phyloP scores from a whole-genome alignment of 306 rosid species.

The Rosa multiflora region DNA sequence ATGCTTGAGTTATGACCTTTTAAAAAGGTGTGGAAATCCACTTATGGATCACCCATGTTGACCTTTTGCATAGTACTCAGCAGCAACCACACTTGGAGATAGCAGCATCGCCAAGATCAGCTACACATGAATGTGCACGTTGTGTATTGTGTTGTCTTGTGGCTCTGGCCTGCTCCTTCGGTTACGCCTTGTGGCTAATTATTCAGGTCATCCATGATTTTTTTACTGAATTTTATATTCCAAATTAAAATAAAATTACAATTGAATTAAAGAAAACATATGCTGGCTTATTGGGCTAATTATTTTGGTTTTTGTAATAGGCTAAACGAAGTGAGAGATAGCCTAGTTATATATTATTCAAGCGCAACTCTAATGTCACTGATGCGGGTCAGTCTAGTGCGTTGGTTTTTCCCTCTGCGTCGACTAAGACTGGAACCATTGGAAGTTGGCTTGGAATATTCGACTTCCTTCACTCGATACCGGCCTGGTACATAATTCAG shows the following conservation, averaged over 20 bases:
- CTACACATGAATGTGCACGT: not conserved
- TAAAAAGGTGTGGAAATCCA: slow-evolving; percentile 49
- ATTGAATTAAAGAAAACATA: not conserved
- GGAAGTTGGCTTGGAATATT: slow-evolving; percentile 68
- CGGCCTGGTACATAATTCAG: slow-evolving; percentile 30
- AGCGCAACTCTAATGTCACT: slow-evolving; percentile 66
- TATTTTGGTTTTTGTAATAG: slow-evolving; percentile 18
- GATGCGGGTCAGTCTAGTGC: slow-evolving; percentile 51
- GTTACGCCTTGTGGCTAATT: slow-evolving; percentile 39
- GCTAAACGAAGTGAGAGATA: slow-evolving; percentile 49
- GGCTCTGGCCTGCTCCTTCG: slow-evolving; percentile 25
- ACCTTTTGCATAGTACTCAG: slow-evolving; percentile 38
- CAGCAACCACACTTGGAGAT: not conserved
- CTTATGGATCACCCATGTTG: slow-evolving; percentile 54
- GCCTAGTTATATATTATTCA: slow-evolving; percentile 44
- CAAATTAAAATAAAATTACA: too few species aligned
- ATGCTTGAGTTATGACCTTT: slow-evolving; percentile 50
- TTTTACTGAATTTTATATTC: not conserved
- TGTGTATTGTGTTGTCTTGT: slow-evolving; percentile 32
- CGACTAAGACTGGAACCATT: slow-evolving; percentile 60
- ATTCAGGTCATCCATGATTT: slow-evolving; percentile 32
- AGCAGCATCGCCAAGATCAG: not conserved
- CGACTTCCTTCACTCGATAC: slow-evolving; percentile 55
- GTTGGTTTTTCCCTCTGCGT: slow-evolving; percentile 40
- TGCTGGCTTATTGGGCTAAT: not conserved